These are phyloP conservation scores for Ilyonectria robusta DNA, from an alignment of 2,329 filamentous ascomycete species.

Conservation along the genomic window DNA sequence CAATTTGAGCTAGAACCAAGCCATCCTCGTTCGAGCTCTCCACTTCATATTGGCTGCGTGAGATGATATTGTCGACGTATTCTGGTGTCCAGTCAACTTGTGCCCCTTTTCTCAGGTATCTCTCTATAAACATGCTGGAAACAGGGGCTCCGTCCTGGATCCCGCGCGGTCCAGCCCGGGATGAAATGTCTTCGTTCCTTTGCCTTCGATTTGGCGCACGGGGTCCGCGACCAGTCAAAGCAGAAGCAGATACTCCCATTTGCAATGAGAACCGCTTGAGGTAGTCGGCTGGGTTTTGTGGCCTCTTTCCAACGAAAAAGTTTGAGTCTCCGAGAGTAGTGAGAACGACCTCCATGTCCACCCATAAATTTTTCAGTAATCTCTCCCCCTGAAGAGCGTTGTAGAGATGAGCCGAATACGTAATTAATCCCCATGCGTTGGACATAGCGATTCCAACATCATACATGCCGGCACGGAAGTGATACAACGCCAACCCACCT, in stretches of 20 bases:
- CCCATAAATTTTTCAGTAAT: constrained; percentile 50
- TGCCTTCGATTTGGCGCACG: too few species aligned
- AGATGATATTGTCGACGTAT: constrained; percentile 54
- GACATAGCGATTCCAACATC: constrained; percentile 51
- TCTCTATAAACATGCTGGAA: constrained; percentile 54
- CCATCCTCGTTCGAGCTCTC: constrained; percentile 37
- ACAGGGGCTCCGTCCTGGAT: constrained; percentile 51
- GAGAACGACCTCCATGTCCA: constrained; percentile 56
- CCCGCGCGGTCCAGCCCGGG: constrained; percentile 46
- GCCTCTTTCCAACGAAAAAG: constrained; percentile 56
- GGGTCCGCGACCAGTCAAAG: not conserved
- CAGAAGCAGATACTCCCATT: constrained; percentile 52
- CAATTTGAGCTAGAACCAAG: constrained; percentile 13
- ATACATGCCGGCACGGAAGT: constrained; percentile 50
- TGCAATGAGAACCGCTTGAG: constrained; percentile 55
- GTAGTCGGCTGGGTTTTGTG: constrained; percentile 50
- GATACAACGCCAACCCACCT: constrained; percentile 56
- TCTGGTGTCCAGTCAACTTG: constrained; percentile 51
- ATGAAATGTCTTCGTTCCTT: not conserved
- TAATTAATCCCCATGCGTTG: constrained; percentile 57
- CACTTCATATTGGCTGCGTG: constrained; percentile 46
- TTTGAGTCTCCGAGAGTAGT: constrained; percentile 47
- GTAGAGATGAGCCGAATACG: constrained; percentile 58
- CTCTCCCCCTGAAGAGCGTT: constrained; percentile 54
- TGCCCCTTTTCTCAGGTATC: constrained; percentile 47